These are phyloP conservation scores for Termitomyces sp. DNA, from an alignment of 768 basidiomycete species.

Conservation along the genomic window DNA sequence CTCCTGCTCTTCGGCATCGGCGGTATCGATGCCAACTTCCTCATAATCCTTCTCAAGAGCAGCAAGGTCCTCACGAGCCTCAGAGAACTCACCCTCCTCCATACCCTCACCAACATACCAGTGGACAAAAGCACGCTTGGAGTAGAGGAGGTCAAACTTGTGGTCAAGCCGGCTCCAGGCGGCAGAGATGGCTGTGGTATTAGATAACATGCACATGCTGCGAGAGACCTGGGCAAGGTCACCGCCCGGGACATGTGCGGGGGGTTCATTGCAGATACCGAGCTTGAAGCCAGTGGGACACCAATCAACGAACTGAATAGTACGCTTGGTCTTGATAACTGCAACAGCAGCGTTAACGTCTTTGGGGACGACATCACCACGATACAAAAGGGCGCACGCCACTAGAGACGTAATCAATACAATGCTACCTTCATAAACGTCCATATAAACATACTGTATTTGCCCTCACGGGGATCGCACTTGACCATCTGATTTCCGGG, in stretches of 20 bases:
- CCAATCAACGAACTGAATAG: slow-evolving; percentile 99
- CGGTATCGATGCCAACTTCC: slow-evolving; percentile 61
- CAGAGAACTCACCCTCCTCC: slow-evolving; percentile 99
- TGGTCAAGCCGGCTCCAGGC: slow-evolving; percentile 94
- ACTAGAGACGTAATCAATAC: slow-evolving; percentile 36
- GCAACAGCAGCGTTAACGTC: slow-evolving; percentile 91
- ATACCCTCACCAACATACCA: slow-evolving; percentile 99
- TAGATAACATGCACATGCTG: slow-evolving; percentile 96
- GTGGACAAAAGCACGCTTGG: slow-evolving; percentile 90
- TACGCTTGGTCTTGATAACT: slow-evolving; percentile 94
- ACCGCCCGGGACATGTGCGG: slow-evolving; percentile 87
- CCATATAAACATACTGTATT: slow-evolving; percentile 72
- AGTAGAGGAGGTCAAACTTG: slow-evolving; percentile 98
- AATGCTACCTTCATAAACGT: not conserved
- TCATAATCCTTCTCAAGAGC: slow-evolving; percentile 98
- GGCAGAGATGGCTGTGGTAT: slow-evolving; percentile 88
- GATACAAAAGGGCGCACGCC: slow-evolving; percentile 90
- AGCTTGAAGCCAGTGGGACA: slow-evolving; percentile 98
- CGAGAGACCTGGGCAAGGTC: slow-evolving; percentile 92
- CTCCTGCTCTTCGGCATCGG: slow-evolving; percentile 47
- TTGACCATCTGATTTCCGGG: slow-evolving; percentile 92
- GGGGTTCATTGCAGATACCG: slow-evolving; percentile 96
- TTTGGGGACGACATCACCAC: slow-evolving; percentile 96
- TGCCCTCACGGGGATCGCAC: slow-evolving; percentile 95
- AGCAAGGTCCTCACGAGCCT: slow-evolving; percentile 98